Conservation (phyloP, 345 rosid species). For the Rhizophora mangle region DNA sequence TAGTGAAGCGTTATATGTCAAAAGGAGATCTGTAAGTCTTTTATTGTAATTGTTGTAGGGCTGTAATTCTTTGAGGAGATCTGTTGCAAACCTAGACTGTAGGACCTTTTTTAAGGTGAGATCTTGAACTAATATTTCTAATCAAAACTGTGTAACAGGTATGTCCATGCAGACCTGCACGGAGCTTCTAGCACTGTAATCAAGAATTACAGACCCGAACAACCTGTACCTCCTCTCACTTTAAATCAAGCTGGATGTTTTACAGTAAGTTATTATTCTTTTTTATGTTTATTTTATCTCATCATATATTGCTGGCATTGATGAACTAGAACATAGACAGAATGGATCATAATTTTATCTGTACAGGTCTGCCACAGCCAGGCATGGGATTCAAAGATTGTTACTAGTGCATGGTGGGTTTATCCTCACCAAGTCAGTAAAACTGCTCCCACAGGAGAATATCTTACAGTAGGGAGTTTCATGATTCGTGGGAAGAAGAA, state of each 20-base stretch:
- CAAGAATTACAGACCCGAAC: conserved; percentile 91
- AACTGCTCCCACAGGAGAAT: conserved; percentile 99
- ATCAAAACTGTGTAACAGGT: conserved; percentile 48
- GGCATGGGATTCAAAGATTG: conserved; percentile 98
- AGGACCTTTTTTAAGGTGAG: background rate
- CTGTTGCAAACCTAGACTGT: background rate
- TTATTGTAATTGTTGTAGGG: conserved; percentile 8
- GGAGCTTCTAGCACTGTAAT: conserved; percentile 98
- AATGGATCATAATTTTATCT: conserved; percentile 5
- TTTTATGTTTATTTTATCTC: background rate
- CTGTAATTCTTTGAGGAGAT: too few relatives aligned
- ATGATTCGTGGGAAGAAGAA: conserved; percentile 98
- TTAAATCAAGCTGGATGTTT: conserved; percentile 96
- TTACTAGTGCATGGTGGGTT: conserved; percentile 99
- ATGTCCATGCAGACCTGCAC: conserved; percentile 92
- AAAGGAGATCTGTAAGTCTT: conserved; percentile 86
- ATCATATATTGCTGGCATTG: conserved; percentile 1
- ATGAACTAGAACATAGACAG: conserved; percentile 6
- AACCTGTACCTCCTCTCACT: conserved; percentile 85
- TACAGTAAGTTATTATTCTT: conserved; percentile 46
- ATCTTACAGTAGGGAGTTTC: conserved; percentile 97
- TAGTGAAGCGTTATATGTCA: conserved; percentile 95
- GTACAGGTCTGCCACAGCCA: conserved; percentile 93
- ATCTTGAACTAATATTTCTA: background rate
- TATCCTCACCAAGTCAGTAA: conserved; percentile 96